Conservation (phyloP, 371 early-diverging fungal genomes). For the Circinella umbellata region DNA sequence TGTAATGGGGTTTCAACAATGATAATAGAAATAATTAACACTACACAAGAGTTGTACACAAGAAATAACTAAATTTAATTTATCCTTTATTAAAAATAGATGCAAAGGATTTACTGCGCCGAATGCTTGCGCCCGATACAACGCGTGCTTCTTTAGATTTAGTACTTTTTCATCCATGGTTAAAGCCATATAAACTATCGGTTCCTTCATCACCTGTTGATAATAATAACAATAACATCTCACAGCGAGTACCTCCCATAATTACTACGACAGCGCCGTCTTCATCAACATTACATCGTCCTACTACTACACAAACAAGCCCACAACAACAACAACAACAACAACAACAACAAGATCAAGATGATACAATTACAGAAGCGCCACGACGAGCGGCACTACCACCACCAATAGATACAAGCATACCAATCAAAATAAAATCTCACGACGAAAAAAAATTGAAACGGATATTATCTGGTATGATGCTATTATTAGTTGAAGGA, state of each 20-base stretch:
- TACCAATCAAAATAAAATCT: not conserved
- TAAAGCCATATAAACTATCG: constrained; percentile 14
- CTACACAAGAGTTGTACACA: not conserved
- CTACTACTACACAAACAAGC: not conserved
- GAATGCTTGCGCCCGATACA: constrained; percentile 45
- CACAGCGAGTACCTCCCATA: not conserved
- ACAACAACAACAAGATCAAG: not conserved
- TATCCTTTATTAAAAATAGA: constrained; percentile 25
- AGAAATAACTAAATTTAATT: not conserved
- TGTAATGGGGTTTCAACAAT: no score
- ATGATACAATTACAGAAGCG: not conserved
- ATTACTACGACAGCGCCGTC: not conserved
- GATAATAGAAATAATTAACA: not conserved
- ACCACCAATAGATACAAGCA: not conserved
- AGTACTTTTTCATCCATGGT: constrained; percentile 49
- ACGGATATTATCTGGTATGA: constrained; percentile 1
- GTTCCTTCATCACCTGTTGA: not conserved
- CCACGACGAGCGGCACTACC: no score
- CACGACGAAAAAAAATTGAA: not conserved
- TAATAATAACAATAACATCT: not conserved
- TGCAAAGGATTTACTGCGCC: constrained; percentile 42
- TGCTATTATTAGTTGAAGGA: constrained; percentile 2
- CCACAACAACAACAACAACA: not conserved
- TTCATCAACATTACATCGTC: not conserved
- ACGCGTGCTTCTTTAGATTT: constrained; percentile 48